phyloP scores from a whole-genome alignment of 2,329 filamentous ascomycete genomes.

The Fusarium nematophilum region DNA sequence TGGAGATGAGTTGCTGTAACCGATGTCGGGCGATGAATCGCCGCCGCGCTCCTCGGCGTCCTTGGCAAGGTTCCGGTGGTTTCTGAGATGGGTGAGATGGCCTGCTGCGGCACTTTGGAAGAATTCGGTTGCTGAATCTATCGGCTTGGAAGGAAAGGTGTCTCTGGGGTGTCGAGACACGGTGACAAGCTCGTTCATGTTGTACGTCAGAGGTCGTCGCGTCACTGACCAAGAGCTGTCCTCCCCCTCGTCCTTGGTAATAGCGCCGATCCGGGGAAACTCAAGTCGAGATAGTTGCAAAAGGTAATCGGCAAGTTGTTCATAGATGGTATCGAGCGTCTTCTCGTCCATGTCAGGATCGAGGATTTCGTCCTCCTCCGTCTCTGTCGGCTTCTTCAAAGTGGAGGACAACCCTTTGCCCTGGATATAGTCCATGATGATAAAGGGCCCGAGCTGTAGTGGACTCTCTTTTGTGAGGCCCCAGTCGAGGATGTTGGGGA shows the following conservation, averaged over 20 bases:
- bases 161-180: constrained; percentile 46
- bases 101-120: constrained; percentile 43
- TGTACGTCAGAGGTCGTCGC: constrained; percentile 51
- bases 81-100: constrained; percentile 44
- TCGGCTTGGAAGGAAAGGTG: constrained; percentile 45
- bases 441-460: constrained; percentile 47
- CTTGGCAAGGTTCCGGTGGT: constrained; percentile 48
- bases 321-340: constrained; percentile 36
- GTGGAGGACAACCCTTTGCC: constrained; percentile 38
- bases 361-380: constrained; percentile 37
- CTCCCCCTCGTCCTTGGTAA: constrained; percentile 44
- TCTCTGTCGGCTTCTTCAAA: constrained; percentile 40
- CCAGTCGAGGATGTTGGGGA: constrained; percentile 43
- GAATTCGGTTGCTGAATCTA: constrained; percentile 47
- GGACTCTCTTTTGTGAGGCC: constrained; percentile 45
- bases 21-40: constrained; percentile 49
- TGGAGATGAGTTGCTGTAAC: constrained; percentile 47
- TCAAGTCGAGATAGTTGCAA: constrained; percentile 46
- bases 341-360: constrained; percentile 36
- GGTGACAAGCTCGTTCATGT: constrained; percentile 53
- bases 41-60: constrained; percentile 41
- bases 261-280: constrained; percentile 50
- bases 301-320: constrained; percentile 41
- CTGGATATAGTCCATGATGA: constrained; percentile 49
- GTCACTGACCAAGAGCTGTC: constrained; percentile 48